Percentiles rank a stretch among this genome's conserved stretches.
Evolutionary conservation across 495 filamentous ascomycete genomes (phyloP).

Genomic region (Neurospora discreta): DNA sequence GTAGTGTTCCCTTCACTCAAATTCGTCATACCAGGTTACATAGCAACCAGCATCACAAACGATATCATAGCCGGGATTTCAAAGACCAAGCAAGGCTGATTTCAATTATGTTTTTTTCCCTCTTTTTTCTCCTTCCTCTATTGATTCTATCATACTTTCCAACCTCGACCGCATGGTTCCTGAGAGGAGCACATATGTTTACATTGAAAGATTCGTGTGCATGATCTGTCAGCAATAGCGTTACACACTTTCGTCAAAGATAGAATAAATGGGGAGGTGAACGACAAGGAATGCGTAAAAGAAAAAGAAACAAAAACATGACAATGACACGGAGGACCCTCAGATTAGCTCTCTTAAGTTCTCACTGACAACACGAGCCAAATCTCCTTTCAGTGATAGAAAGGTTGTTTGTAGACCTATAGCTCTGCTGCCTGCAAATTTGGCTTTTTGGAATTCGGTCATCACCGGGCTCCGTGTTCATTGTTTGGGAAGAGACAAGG

Average conservation of each 20-base stretch:
- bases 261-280: background rate
- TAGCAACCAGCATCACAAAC: background rate
- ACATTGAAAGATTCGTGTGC: background rate
- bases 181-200: background rate
- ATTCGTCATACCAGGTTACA: background rate
- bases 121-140: background rate
- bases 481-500: background rate
- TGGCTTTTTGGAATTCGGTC: constrained; percentile 52
- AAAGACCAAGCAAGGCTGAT: no score
- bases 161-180: background rate
- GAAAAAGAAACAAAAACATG: background rate
- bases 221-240: background rate
- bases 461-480: constrained; percentile 39
- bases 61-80: background rate
- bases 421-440: constrained; percentile 48
- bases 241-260: background rate
- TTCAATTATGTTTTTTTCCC: no score
- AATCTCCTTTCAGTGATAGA: constrained; percentile 1
- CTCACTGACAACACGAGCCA: constrained; percentile 40
- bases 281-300: background rate
- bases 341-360: constrained; percentile 54
- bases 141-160: background rate
- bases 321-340: constrained; percentile 24
- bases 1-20: background rate
- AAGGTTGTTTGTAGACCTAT: constrained; percentile 4